Base-by-base conservation (phyloP, 176 grass and related monocot species). In the Cocos nucifera region DNA sequence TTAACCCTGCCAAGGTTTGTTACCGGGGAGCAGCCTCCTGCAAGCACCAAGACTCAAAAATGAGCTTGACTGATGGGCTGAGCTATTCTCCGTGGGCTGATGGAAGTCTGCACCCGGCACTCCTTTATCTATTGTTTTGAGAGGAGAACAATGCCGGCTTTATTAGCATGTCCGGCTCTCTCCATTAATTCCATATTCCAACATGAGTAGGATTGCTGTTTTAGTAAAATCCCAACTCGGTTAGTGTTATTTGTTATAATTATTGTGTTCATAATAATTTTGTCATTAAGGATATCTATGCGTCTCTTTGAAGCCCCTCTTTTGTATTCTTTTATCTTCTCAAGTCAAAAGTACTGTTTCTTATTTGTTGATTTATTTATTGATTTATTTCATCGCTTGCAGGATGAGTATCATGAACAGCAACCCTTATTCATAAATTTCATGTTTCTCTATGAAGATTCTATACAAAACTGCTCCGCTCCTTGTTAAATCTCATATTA, bases 1-100 rank as follows among this genome's bases (percentile, higher is more conserved):
- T 65, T 83, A 49, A 22, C 59, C 10, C 66, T 83, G 48, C 73
- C 73, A 15, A 83, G 75, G 69, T 83, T 88, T n/a, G 29, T 62
- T 58, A 50, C 74, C 49, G 51, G 58, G 29, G 59, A 19, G 14
- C 51, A 51, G 22, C 17, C 57, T 62, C 39, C 32, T 17, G 49
- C 44, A 54, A 62, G 26, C 10, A 80, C 54, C 26, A 73, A 77
- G 64, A 17, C 32, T 63, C 8, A 29, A 6, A 73, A 80, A 61
- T 86, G 64, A 80, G 62, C 19, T 20, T 26, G 25, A 65, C 23
- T 56, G 19, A 66, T 26, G 28, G 55, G 29, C 22, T 25, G 50
- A 17, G 18, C 57, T 61, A 44, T 9, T 9, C 32, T 44, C 9
- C 14, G 35, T 44, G 35, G 35, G 35, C 35, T 44, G 35, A 44